A percentile compares a stretch with the other conserved stretches of the same genome.
phyloP scores from a whole-genome alignment of 306 rosid species.

The Pyrus communis region DNA sequence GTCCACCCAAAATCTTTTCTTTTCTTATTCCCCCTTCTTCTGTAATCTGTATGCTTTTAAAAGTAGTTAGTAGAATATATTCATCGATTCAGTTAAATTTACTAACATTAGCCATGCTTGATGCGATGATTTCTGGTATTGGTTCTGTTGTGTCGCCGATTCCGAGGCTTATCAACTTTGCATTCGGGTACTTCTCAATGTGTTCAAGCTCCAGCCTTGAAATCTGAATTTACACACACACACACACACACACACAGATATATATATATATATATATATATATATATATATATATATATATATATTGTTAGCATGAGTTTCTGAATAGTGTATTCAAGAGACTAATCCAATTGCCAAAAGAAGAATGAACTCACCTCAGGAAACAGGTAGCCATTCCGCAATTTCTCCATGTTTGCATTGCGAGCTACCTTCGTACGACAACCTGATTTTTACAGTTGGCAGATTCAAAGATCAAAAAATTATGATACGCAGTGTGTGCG shows the following conservation, averaged over 20 bases:
- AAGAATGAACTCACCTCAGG: constrained; percentile 46
- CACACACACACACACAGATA: too few relatives aligned
- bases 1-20: constrained; percentile 5
- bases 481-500: not conserved
- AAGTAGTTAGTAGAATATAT: too few relatives aligned
- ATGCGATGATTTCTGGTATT: constrained; percentile 48
- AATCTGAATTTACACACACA: not conserved
- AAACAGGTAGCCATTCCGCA: constrained; percentile 56
- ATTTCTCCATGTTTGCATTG: constrained; percentile 58
- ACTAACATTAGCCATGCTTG: constrained; percentile 53
- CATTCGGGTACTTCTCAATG: constrained; percentile 50
- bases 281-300: too few relatives aligned
- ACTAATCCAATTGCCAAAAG: not conserved
- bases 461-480: not conserved
- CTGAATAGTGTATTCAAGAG: not conserved
- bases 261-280: not conserved
- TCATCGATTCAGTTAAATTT: not conserved
- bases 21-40: not conserved
- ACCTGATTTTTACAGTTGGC: constrained; percentile 30
- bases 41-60: not conserved
- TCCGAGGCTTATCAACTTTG: constrained; percentile 58
- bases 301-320: not conserved
- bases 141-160: constrained; percentile 72
- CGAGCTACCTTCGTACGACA: constrained; percentile 53
- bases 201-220: constrained; percentile 17